These are phyloP conservation scores for Diaporthe longicolla DNA, from an alignment of 2,329 filamentous ascomycete genomes.

Conservation along the genomic window DNA sequence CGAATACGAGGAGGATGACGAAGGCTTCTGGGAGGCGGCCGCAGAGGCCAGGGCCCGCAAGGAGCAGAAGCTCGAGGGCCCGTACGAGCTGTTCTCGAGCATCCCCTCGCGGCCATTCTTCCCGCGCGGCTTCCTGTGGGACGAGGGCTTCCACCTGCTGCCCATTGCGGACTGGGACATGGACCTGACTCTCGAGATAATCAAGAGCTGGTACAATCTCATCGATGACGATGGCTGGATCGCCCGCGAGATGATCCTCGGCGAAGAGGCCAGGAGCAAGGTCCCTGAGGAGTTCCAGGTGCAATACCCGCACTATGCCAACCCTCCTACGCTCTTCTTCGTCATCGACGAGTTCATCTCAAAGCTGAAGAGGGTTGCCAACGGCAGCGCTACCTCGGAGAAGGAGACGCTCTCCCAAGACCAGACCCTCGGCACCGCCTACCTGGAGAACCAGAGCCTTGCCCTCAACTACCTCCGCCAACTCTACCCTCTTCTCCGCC, in stretches of 20 bases:
- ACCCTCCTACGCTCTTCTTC: constrained; percentile 94
- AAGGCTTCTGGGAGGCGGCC: constrained; percentile 95
- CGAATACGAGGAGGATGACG: constrained; percentile 95
- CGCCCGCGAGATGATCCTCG: constrained; percentile 94
- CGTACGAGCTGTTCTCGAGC: constrained; percentile 90
- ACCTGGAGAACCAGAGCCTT: constrained; percentile 76
- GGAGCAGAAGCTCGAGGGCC: constrained; percentile 80
- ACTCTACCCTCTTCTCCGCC: constrained; percentile 88
- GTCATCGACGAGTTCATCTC: constrained; percentile 88
- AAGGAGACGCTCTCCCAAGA: constrained; percentile 60
- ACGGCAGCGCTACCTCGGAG: constrained; percentile 60
- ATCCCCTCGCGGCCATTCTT: constrained; percentile 97
- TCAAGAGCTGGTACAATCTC: constrained; percentile 95
- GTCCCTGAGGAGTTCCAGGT: constrained; percentile 93
- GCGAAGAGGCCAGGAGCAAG: constrained; percentile 91
- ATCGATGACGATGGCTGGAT: constrained; percentile 99
- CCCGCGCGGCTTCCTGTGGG: constrained; percentile 96
- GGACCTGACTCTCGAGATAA: constrained; percentile 87
- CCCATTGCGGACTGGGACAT: constrained; percentile 95
- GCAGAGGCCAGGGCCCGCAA: constrained; percentile 81
- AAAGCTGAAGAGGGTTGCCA: constrained; percentile 72
- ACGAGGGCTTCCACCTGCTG: constrained; percentile 95
- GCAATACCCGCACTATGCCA: constrained; percentile 97
- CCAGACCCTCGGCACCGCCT: constrained; percentile 70
- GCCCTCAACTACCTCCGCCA: constrained; percentile 80